Evolutionary conservation across 306 rosid species (phyloP).

Genomic region (Cucumis melo): DNA sequence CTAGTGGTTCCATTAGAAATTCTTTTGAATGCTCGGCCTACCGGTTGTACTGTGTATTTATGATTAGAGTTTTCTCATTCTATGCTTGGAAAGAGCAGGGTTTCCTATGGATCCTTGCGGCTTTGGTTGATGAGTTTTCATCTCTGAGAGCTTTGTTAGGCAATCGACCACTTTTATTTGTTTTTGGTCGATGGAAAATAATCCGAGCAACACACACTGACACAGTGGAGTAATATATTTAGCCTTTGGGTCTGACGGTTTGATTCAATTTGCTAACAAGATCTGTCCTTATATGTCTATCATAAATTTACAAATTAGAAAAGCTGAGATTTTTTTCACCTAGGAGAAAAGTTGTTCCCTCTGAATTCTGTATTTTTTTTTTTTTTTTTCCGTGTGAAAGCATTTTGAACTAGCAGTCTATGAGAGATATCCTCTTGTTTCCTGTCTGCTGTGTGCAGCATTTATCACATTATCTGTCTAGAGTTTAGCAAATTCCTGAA

Average conservation of each 20-base stretch:
- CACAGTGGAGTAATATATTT: not conserved
- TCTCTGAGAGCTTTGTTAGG: not conserved
- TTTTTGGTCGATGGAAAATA: not conserved
- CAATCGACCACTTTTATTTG: not conserved
- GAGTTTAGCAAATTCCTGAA: not conserved
- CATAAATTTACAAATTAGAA: not conserved
- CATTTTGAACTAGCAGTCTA: not conserved
- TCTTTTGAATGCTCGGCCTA: not conserved
- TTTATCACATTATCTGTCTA: not conserved
- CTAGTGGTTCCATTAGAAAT: not conserved
- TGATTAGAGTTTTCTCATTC: not conserved
- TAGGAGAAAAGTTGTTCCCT: not conserved
- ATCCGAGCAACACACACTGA: not conserved
- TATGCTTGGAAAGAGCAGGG: not conserved
- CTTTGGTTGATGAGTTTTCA: not conserved
- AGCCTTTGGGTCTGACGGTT: not conserved
- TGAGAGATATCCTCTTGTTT: not conserved
- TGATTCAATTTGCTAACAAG: not conserved
- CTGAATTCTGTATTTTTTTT: not conserved
- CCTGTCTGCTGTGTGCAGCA: not conserved
- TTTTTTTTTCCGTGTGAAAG: not conserved
- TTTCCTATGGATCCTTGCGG: not conserved
- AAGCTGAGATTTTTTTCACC: not conserved
- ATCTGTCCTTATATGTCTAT: not conserved
- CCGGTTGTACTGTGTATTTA: not conserved